These are phyloP conservation scores for Mucor racemosus DNA, from an alignment of 371 early-diverging fungal species.

Conservation along the genomic window DNA sequence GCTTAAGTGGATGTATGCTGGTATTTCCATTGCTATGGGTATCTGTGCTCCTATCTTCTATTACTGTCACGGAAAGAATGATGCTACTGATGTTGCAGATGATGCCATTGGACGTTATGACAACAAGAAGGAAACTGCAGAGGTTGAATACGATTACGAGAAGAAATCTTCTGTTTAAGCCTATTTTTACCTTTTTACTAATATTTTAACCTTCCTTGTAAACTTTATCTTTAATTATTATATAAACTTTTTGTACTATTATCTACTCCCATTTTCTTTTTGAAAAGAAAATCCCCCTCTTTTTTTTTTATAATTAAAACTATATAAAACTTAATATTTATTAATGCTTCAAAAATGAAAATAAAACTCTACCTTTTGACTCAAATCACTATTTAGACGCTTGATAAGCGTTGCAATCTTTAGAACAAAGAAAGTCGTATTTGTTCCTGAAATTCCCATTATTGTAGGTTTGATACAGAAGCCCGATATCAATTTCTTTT, in stretches of 20 bases:
- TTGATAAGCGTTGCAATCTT: no score
- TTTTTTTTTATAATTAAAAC: neutral
- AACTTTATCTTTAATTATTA: neutral
- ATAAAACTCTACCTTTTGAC: no score
- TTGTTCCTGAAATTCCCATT: no score
- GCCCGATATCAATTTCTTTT: no score
- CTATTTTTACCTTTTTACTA: slow-evolving; percentile 10
- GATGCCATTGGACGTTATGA: slow-evolving; percentile 35
- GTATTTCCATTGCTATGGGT: slow-evolving; percentile 37
- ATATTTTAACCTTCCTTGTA: no score
- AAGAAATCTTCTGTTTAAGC: slow-evolving; percentile 44
- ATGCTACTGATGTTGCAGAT: slow-evolving; percentile 33
- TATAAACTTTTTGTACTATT: neutral
- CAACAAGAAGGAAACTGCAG: neutral
- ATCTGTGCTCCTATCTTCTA: slow-evolving; percentile 34
- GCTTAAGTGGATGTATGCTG: slow-evolving; percentile 70
- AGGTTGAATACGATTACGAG: slow-evolving; percentile 21
- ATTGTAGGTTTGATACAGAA: no score
- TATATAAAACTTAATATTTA: no score
- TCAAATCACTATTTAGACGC: no score
- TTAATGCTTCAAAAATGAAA: no score
- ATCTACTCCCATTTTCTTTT: neutral
- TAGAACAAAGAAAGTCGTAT: no score
- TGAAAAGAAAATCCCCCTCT: neutral
- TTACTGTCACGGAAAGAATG: slow-evolving; percentile 35